Evolutionary conservation across 805 yeast species (phyloP).

Genomic region (Lipomyces yamanashiensis): DNA sequence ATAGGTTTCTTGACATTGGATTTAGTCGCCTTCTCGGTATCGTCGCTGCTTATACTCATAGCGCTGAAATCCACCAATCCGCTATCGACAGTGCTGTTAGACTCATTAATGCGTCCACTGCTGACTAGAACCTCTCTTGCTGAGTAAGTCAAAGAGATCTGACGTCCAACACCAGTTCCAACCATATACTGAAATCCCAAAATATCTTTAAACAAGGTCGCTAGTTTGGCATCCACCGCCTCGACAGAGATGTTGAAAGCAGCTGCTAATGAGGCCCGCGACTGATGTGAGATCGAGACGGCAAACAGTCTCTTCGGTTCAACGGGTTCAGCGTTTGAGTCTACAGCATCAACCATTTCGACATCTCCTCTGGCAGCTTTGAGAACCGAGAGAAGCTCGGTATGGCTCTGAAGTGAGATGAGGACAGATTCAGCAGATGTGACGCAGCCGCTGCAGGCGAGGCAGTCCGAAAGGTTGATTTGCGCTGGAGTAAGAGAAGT

Average conservation of each 20-base stretch:
- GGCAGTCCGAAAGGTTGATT: conserved; percentile 86
- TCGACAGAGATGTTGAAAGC: conserved; percentile 61
- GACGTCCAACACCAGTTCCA: conserved; percentile 83
- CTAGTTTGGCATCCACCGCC: conserved; percentile 64
- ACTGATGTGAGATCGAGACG: conserved; percentile 82
- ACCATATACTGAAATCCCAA: conserved; percentile 76
- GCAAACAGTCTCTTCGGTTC: conserved; percentile 56
- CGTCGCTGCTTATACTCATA: conserved; percentile 7
- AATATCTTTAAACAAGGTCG: conserved; percentile 59
- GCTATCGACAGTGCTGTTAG: not conserved
- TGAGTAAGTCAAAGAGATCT: conserved; percentile 59
- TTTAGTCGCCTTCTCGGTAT: not conserved
- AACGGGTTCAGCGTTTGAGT: conserved; percentile 35
- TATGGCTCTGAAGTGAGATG: conserved; percentile 87
- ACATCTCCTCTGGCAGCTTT: not conserved
- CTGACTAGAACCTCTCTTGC: conserved; percentile 47
- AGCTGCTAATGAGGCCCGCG: conserved; percentile 78
- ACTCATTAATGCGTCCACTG: conserved; percentile 6
- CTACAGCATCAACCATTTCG: conserved; percentile 15
- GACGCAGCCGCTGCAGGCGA: conserved; percentile 96
- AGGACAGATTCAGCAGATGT: conserved; percentile 96
- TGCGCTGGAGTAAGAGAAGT: conserved; percentile 70
- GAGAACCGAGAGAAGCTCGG: conserved; percentile 57
- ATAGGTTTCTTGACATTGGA: conserved; percentile 51
- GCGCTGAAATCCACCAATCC: not conserved